Conservation (phyloP, 352 stramenopile species). For the Phytophthora boehmeriae region DNA sequence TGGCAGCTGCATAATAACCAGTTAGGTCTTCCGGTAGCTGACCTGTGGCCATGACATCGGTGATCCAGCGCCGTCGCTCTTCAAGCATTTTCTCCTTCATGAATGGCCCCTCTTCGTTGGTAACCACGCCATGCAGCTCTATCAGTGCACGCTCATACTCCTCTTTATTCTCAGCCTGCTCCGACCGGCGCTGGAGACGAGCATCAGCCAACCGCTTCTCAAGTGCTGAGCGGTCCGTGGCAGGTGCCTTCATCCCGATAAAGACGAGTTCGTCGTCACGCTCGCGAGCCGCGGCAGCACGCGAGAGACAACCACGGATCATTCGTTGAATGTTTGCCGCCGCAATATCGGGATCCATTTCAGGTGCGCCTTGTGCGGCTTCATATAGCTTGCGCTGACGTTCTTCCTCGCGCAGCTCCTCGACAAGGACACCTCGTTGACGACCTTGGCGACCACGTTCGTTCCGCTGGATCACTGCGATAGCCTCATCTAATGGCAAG, state of each 20-base stretch:
- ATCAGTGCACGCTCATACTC: conserved; percentile 90
- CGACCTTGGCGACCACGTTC: conserved; percentile 90
- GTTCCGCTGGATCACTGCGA: conserved; percentile 91
- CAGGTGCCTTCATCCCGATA: conserved; percentile 92
- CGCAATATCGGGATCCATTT: conserved; percentile 93
- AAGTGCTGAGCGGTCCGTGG: conserved; percentile 58
- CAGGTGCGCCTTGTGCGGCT: conserved; percentile 49
- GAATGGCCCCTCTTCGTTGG: conserved; percentile 90
- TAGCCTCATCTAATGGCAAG: conserved; percentile 75
- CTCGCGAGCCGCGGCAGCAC: conserved; percentile 64
- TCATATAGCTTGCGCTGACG: conserved; percentile 83
- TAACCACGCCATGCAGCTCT: conserved; percentile 84
- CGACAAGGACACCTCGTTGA: conserved; percentile 83
- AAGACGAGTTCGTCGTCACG: conserved; percentile 90
- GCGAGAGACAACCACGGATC: conserved; percentile 85
- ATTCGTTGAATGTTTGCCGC: conserved; percentile 91
- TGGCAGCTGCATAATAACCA: conserved; percentile 83
- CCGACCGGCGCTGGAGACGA: conserved; percentile 83
- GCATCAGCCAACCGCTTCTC: conserved; percentile 82
- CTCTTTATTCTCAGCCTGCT: conserved; percentile 92
- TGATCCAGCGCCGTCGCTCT: conserved; percentile 93
- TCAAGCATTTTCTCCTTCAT: conserved; percentile 93
- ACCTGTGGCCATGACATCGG: conserved; percentile 86
- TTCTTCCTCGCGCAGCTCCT: conserved; percentile 86
- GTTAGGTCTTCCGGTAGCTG: conserved; percentile 90